These are phyloP conservation scores for Pilobolus umbonatus DNA, from an alignment of 192 early-diverging fungal species.

Conservation along the genomic window DNA sequence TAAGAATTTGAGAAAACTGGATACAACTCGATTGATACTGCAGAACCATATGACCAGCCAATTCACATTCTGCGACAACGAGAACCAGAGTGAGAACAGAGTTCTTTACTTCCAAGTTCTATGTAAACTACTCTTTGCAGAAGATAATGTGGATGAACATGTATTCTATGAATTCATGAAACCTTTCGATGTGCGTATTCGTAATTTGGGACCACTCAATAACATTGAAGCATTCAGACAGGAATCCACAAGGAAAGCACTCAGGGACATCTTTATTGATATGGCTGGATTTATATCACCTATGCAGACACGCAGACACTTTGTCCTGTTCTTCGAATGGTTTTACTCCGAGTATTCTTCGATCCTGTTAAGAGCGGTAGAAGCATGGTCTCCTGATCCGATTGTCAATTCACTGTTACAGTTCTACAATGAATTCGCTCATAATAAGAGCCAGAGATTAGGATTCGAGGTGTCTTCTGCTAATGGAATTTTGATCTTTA, in stretches of 20 bases:
- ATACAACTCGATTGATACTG: conserved; percentile 62
- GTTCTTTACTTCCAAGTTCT: conserved; percentile 76
- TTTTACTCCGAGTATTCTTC: conserved; percentile 67
- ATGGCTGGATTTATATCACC: conserved; percentile 72
- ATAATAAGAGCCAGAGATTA: conserved; percentile 74
- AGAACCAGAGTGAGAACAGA: conserved; percentile 57
- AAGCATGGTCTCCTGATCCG: conserved; percentile 58
- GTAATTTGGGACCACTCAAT: conserved; percentile 45
- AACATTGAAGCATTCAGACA: conserved; percentile 54
- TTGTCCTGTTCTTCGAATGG: conserved; percentile 80
- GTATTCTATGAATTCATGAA: conserved; percentile 71
- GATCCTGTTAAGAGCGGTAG: conserved; percentile 60
- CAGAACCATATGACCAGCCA: conserved; percentile 67
- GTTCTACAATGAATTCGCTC: conserved; percentile 76
- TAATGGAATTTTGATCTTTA: conserved; percentile 86
- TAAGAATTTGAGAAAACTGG: conserved; percentile 72
- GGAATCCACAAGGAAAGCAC: conserved; percentile 42
- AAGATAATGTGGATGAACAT: conserved; percentile 47
- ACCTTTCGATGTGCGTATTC: conserved; percentile 57
- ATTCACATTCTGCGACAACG: conserved; percentile 63
- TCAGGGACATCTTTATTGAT: conserved; percentile 67
- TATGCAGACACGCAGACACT: conserved; percentile 54
- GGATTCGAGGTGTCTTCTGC: conserved; percentile 81
- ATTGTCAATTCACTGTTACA: conserved; percentile 71
- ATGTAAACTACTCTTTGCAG: conserved; percentile 69